A percentile compares a stretch with the other conserved stretches of the same genome.
These are phyloP conservation scores for Stephanodiscus triporus DNA, from an alignment of 108 stramenopile species.

Conservation along the genomic window DNA sequence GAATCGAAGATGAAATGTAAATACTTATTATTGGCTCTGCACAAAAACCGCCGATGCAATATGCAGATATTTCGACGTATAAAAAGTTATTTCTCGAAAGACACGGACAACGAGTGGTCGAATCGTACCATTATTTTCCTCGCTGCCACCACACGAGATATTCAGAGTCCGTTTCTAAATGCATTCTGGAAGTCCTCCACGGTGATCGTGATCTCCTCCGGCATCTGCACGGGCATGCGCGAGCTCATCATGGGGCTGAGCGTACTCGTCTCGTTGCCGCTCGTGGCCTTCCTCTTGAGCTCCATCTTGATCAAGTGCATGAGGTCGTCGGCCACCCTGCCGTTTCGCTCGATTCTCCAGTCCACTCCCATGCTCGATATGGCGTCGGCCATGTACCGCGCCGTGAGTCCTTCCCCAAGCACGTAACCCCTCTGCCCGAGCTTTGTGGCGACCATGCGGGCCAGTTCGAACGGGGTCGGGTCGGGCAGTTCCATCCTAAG, in stretches of 20 bases:
- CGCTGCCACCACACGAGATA: background rate
- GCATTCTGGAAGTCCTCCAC: slow-evolving; percentile 92
- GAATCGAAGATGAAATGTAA: background rate
- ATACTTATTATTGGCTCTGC: background rate
- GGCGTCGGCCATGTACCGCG: slow-evolving; percentile 75
- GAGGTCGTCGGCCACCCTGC: slow-evolving; percentile 76
- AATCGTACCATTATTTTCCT: too few relatives aligned
- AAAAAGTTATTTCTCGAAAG: background rate
- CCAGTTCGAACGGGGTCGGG: slow-evolving; percentile 71
- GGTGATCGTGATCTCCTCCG: slow-evolving; percentile 83
- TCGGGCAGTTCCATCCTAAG: slow-evolving; percentile 82
- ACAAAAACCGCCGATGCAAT: background rate
- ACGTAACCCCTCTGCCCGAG: slow-evolving; percentile 71
- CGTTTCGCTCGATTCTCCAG: slow-evolving; percentile 86
- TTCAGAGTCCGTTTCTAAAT: slow-evolving; percentile 83
- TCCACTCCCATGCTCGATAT: slow-evolving; percentile 82
- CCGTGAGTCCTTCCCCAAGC: slow-evolving; percentile 72
- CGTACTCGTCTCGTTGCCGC: slow-evolving; percentile 73
- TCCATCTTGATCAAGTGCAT: slow-evolving; percentile 72
- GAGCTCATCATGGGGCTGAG: slow-evolving; percentile 70
- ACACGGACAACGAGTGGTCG: background rate
- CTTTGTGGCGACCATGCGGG: slow-evolving; percentile 82
- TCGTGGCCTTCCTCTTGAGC: slow-evolving; percentile 59
- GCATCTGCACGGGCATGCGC: slow-evolving; percentile 72
- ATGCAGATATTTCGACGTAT: background rate